phyloP scores from a whole-genome alignment of 1,139 yeast species.

The Lodderomyces elongisporus region DNA sequence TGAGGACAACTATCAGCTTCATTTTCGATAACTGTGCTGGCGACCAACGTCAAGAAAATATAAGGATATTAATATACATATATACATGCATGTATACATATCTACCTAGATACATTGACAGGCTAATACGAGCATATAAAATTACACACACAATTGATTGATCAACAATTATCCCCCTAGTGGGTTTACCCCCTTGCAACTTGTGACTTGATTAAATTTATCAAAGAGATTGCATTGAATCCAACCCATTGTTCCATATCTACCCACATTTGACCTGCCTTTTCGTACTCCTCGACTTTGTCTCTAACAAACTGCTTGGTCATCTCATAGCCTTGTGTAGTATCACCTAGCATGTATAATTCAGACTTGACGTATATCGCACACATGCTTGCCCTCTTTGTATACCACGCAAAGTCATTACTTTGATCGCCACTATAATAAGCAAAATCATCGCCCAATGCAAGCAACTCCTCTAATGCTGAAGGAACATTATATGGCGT shows the following conservation, averaged over 20 bases:
- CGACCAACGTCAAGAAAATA: too few relatives aligned
- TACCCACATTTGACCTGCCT: slow-evolving; percentile 55
- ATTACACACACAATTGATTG: too few relatives aligned
- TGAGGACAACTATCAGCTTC: too few relatives aligned
- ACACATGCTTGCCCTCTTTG: slow-evolving; percentile 71
- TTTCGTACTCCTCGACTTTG: slow-evolving; percentile 51
- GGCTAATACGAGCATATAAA: too few relatives aligned
- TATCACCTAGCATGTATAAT: slow-evolving; percentile 75
- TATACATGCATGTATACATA: too few relatives aligned
- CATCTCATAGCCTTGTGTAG: slow-evolving; percentile 47
- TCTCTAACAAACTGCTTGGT: slow-evolving; percentile 64
- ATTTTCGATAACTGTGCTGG: too few relatives aligned
- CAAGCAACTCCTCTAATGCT: slow-evolving; percentile 64
- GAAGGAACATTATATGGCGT: slow-evolving; percentile 47
- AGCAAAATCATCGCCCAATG: slow-evolving; percentile 77
- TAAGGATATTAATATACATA: too few relatives aligned
- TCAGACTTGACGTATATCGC: slow-evolving; percentile 71
- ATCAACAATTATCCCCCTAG: too few relatives aligned
- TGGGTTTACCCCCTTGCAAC: slow-evolving; percentile 54
- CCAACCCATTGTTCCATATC: slow-evolving; percentile 69
- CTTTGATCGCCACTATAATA: slow-evolving; percentile 76
- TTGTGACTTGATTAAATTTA: slow-evolving; percentile 70
- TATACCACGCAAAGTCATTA: slow-evolving; percentile 89
- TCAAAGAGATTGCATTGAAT: slow-evolving; percentile 62
- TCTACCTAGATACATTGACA: too few relatives aligned